Evolutionary conservation across 768 basidiomycete genomes (phyloP), one percentile per base, ranked within the genome.

Genomic region (Pisolithus microcarpus): DNA sequence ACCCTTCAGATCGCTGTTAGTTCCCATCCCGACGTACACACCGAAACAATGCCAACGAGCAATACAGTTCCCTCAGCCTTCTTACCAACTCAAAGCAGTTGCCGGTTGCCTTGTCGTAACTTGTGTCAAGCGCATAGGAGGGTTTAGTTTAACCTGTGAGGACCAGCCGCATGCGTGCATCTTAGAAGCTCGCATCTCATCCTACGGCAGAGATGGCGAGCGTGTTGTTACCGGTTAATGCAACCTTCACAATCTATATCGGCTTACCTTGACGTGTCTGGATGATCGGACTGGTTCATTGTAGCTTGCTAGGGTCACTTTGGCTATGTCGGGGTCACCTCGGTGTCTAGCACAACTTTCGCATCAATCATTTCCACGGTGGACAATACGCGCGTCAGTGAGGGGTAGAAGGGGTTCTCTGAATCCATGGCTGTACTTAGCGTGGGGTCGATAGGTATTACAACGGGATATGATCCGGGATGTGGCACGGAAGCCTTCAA

Each of bases 401-500:
- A 66, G 0, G 67, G 70, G 0, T 64, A 70, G 46, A 58, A 65
- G 9, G 50, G 84, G 0, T 84, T 85, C 21, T 65, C 67, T 87
- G 53, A 85, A 85, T 62, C 84, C 82, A 2, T 68, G 81, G 43
- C 49, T 85, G 3, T 85, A 86, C 59, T 56, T 4, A 23, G 21
- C 13, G 52, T 23, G 21, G 60, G 57, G 1, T 67, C 85, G 49
- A 83, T 80, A 49, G 84, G 86, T 56, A 76, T 85, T 56, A 78
- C 77, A 0, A 48, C 59, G 8, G 84, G 84, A 0, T 74, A 75
- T 46, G 80, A 82, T 23, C 71, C 72, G 1, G 77, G 76, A 9
- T 85, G 84, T 59, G 82, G 82, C 3, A 85, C 84, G 1, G 58
- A 63, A 21, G 84, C 83, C 3, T 86, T 85, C 60, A 82, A 50